These are phyloP conservation scores for Rachicladosporium sp. DNA, from an alignment of 2,329 filamentous ascomycete genomes.

Conservation along the genomic window DNA sequence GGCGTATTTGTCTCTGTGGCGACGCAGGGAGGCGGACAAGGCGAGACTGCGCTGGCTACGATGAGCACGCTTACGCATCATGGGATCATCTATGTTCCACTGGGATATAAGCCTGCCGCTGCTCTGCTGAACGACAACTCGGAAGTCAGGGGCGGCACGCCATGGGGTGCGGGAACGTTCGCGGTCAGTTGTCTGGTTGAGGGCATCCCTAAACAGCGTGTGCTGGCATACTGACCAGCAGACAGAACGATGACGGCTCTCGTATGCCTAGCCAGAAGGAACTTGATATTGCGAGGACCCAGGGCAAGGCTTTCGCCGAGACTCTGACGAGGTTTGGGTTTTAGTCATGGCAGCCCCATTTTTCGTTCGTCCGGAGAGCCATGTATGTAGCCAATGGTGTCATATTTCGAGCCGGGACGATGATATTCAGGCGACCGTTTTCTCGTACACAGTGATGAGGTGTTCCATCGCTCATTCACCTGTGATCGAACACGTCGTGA, in stretches of 20 bases:
- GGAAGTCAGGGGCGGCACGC: slow-evolving; percentile 74
- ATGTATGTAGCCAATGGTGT: too few species aligned
- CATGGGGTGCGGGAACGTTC: slow-evolving; percentile 94
- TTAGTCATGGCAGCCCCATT: background rate
- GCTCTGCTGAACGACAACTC: slow-evolving; percentile 53
- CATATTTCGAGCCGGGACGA: too few species aligned
- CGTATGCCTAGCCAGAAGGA: slow-evolving; percentile 68
- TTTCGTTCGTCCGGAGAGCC: too few species aligned
- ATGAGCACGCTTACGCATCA: slow-evolving; percentile 86
- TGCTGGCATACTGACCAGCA: background rate
- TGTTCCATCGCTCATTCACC: too few species aligned
- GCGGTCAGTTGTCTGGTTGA: slow-evolving; percentile 35
- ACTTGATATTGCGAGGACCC: slow-evolving; percentile 63
- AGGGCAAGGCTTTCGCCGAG: slow-evolving; percentile 79
- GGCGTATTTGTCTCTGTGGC: slow-evolving; percentile 83
- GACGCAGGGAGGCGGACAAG: slow-evolving; percentile 78
- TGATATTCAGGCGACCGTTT: too few species aligned
- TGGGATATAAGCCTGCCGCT: slow-evolving; percentile 81
- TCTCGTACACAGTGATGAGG: too few species aligned
- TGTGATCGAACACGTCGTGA: too few species aligned
- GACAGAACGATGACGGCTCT: slow-evolving; percentile 53
- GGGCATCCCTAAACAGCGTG: background rate
- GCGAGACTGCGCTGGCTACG: slow-evolving; percentile 66
- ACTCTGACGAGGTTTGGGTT: slow-evolving; percentile 57
- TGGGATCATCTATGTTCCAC: slow-evolving; percentile 90